These are phyloP conservation scores for Boletus eberwhitei DNA, from an alignment of 768 basidiomycete species.

Conservation along the genomic window DNA sequence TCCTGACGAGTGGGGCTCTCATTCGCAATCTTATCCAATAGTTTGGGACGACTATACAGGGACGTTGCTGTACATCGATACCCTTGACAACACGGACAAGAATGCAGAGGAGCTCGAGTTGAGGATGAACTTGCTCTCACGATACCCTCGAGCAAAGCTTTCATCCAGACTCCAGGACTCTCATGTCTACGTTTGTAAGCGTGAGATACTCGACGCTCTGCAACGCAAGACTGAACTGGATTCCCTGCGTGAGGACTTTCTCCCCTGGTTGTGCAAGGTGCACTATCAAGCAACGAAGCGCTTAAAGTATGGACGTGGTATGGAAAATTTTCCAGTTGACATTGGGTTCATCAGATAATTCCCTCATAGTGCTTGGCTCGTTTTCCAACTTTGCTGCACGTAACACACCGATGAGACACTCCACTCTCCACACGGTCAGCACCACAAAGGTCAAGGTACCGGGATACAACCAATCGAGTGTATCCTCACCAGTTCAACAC, in stretches of 20 bases:
- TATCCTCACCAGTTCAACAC: slow-evolving; percentile 21
- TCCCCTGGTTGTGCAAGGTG: slow-evolving; percentile 89
- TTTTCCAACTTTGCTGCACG: slow-evolving; percentile 45
- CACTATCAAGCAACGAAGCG: slow-evolving; percentile 67
- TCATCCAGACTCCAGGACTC: slow-evolving; percentile 75
- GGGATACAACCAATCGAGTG: not conserved
- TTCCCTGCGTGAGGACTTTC: slow-evolving; percentile 84
- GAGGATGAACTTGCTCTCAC: slow-evolving; percentile 73
- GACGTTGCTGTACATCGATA: slow-evolving; percentile 72
- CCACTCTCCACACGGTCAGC: slow-evolving; percentile 41
- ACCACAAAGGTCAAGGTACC: slow-evolving; percentile 15
- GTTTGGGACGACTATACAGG: slow-evolving; percentile 65
- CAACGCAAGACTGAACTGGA: slow-evolving; percentile 67
- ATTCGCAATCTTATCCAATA: slow-evolving; percentile 47
- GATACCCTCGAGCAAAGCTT: slow-evolving; percentile 69
- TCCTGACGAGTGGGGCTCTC: slow-evolving; percentile 66
- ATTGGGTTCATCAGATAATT: not conserved
- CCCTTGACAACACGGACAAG: slow-evolving; percentile 61
- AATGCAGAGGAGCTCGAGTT: slow-evolving; percentile 71
- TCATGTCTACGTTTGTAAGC: slow-evolving; percentile 87
- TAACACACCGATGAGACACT: slow-evolving; percentile 45
- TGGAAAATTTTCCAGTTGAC: slow-evolving; percentile 7
- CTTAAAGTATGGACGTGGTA: slow-evolving; percentile 58
- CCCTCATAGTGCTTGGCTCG: slow-evolving; percentile 43
- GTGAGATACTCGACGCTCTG: slow-evolving; percentile 67